A percentile compares a stretch with the other conserved stretches of the same genome.
These are phyloP conservation scores for Phialophora expanda DNA, from an alignment of 2,329 filamentous ascomycete species.

Conservation along the genomic window DNA sequence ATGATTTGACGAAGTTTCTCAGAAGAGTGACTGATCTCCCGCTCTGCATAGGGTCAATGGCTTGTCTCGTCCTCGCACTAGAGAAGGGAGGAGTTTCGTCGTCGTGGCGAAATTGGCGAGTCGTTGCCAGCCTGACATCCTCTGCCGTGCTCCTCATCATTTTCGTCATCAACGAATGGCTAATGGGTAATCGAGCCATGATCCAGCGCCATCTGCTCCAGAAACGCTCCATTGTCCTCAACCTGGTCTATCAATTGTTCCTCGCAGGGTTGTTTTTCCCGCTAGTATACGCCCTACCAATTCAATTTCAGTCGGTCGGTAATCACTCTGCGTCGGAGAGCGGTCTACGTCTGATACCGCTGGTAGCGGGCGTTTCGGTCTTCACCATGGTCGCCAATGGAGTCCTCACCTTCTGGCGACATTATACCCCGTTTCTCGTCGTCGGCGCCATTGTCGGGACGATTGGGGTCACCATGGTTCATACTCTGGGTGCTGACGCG, in stretches of 20 bases:
- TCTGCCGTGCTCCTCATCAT: slow-evolving; percentile 45
- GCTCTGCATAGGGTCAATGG: slow-evolving; percentile 43
- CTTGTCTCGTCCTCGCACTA: slow-evolving; percentile 53
- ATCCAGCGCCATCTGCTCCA: slow-evolving; percentile 47
- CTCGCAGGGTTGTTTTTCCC: slow-evolving; percentile 45
- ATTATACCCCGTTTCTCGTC: slow-evolving; percentile 39
- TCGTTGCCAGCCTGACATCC: slow-evolving; percentile 54
- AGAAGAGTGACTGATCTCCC: background rate
- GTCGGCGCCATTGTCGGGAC: slow-evolving; percentile 37
- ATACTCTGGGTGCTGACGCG: slow-evolving; percentile 41
- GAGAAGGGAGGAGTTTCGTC: slow-evolving; percentile 50
- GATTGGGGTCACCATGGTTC: slow-evolving; percentile 42
- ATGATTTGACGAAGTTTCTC: background rate
- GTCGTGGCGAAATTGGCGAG: slow-evolving; percentile 45
- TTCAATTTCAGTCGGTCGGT: slow-evolving; percentile 54
- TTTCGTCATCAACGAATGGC: slow-evolving; percentile 46
- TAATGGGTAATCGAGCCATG: slow-evolving; percentile 48
- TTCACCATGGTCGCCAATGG: slow-evolving; percentile 44
- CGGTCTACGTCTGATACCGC: slow-evolving; percentile 50
- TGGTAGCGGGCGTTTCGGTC: slow-evolving; percentile 46
- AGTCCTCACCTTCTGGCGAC: slow-evolving; percentile 40
- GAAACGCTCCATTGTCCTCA: slow-evolving; percentile 44
- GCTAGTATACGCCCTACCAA: slow-evolving; percentile 52
- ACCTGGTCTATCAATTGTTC: slow-evolving; percentile 46
- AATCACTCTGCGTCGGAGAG: slow-evolving; percentile 43